A percentile compares a stretch with the other conserved stretches of the same genome.
Evolutionary conservation across 352 stramenopile species (phyloP).

Genomic region (Pythium dissotocum): DNA sequence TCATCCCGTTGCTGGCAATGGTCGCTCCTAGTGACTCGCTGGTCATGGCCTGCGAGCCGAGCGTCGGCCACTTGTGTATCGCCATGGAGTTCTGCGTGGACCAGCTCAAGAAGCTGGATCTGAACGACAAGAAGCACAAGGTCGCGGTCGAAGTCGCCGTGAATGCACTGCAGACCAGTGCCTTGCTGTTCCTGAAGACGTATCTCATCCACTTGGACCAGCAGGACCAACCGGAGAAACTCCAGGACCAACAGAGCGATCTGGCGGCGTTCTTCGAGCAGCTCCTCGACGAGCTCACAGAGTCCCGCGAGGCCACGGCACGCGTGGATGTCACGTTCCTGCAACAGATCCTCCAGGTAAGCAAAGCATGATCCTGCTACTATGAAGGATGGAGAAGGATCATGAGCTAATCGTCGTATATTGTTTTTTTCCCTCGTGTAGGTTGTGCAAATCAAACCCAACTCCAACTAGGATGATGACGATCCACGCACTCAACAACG

Average conservation of each 20-base stretch:
- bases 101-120: constrained; percentile 33
- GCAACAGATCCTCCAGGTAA: constrained; percentile 31
- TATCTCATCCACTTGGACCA: constrained; percentile 56
- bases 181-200: constrained; percentile 68
- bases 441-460: not conserved
- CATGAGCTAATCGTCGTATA: not conserved
- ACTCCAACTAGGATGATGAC: not conserved
- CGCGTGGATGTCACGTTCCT: constrained; percentile 25
- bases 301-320: constrained; percentile 13
- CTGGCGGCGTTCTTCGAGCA: constrained; percentile 41
- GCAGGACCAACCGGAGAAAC: constrained; percentile 40
- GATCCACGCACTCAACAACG: too few species aligned
- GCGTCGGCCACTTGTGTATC: constrained; percentile 56
- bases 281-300: constrained; percentile 30
- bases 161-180: constrained; percentile 54
- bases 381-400: too few species aligned
- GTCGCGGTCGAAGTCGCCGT: not conserved
- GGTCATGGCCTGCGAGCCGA: constrained; percentile 46
- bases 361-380: not conserved
- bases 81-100: constrained; percentile 69
- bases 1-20: constrained; percentile 52
- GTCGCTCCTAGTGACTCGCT: constrained; percentile 46
- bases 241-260: constrained; percentile 31
- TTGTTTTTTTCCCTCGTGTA: not conserved
- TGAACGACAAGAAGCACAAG: constrained; percentile 1